Evolutionary conservation across 176 grass and related monocot species (phyloP).

Genomic region (Eleusine indica): DNA sequence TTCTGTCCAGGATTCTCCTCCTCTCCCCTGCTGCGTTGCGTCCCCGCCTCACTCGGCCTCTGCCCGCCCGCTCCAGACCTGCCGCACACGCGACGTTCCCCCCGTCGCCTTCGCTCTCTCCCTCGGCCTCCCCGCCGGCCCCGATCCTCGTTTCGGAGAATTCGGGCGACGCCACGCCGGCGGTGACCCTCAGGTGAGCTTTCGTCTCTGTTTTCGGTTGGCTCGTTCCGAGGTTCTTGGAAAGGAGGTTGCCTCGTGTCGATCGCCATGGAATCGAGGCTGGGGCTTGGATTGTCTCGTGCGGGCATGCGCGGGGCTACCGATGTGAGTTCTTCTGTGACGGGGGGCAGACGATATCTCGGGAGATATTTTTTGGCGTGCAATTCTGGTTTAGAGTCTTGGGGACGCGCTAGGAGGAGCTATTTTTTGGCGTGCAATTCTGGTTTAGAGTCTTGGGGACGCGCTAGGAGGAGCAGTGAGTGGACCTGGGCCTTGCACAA

Average conservation of each 20-base stretch:
- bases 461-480: neutral
- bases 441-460: neutral
- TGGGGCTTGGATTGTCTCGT: neutral
- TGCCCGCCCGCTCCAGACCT: neutral
- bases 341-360: neutral
- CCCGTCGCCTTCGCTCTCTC: neutral
- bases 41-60: neutral
- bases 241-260: neutral
- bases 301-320: neutral
- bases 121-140: neutral
- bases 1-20: neutral
- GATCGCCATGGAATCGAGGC: neutral
- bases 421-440: neutral
- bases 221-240: neutral
- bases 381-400: neutral
- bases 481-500: neutral
- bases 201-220: neutral
- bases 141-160: neutral
- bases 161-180: neutral
- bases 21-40: neutral
- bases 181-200: slow-evolving; percentile 33
- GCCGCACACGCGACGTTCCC: slow-evolving; percentile 29
- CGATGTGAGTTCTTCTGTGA: neutral
- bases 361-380: neutral
- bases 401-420: neutral